Evolutionary conservation across 116 monocot genomes (phyloP).

Genomic region (Thalassia testudinum): DNA sequence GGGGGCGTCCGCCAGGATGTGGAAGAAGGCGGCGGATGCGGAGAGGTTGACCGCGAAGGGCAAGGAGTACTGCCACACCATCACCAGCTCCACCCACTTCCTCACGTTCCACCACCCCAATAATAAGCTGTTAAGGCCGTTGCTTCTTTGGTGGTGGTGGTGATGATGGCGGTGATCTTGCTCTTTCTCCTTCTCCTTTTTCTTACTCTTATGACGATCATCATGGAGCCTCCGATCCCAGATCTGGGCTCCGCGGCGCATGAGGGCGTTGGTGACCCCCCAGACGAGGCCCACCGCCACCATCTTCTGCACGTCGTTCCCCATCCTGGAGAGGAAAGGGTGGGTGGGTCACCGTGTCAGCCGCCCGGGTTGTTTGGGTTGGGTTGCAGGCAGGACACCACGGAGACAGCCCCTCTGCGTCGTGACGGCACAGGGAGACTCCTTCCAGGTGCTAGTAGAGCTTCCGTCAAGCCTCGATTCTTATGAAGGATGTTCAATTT

Average conservation of each 20-base stretch:
- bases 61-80: conserved; percentile 69
- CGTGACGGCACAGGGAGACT: no score
- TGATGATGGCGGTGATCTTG: neutral
- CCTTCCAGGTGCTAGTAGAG: no score
- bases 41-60: conserved; percentile 73
- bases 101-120: conserved; percentile 8
- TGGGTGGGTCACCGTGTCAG: no score
- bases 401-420: no score
- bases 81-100: conserved; percentile 51
- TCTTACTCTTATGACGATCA: neutral
- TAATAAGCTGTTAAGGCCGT: no score
- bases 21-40: conserved; percentile 84
- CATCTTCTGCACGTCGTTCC: conserved; percentile 63
- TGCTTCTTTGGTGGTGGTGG: neutral
- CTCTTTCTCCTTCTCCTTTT: no score
- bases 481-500: no score
- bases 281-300: conserved; percentile 71
- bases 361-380: no score
- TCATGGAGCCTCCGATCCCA: conserved; percentile 36
- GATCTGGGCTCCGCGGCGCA: conserved; percentile 70
- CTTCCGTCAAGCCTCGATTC: no score
- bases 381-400: no score
- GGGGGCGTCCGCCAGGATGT: conserved; percentile 52
- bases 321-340: no score
- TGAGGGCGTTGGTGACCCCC: conserved; percentile 81